Evolutionary conservation across 192 early-diverging fungal species (phyloP).

Genomic region (Hyaloraphidium curvatum): DNA sequence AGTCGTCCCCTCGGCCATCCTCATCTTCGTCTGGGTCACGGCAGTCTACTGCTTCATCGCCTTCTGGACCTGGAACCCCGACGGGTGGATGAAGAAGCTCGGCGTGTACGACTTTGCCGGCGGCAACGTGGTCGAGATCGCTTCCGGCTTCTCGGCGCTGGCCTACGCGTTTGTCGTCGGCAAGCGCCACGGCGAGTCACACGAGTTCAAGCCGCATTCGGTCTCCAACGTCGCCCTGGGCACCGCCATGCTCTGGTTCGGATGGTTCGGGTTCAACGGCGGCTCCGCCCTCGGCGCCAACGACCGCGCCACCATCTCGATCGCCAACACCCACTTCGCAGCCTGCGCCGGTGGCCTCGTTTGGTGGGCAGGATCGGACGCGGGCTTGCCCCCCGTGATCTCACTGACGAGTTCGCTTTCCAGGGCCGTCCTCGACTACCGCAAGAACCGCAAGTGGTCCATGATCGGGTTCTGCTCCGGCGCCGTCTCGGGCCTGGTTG

Average conservation of each 20-base stretch:
- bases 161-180: conserved; percentile 69
- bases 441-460: conserved; percentile 46
- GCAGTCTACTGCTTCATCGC: conserved; percentile 48
- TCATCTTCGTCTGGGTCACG: conserved; percentile 46
- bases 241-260: conserved; percentile 68
- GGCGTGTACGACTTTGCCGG: conserved; percentile 73
- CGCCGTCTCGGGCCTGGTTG: conserved; percentile 72
- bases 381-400: too few relatives aligned
- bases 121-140: conserved; percentile 68
- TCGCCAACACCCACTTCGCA: conserved; percentile 67
- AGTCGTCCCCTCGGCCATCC: conserved; percentile 29
- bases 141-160: conserved; percentile 59
- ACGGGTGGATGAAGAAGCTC: conserved; percentile 55
- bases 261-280: conserved; percentile 82
- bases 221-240: conserved; percentile 68
- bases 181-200: conserved; percentile 45
- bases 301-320: conserved; percentile 50
- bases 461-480: conserved; percentile 76
- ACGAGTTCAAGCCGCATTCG: conserved; percentile 60
- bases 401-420: too few relatives aligned
- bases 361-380: too few relatives aligned
- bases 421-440: conserved; percentile 58
- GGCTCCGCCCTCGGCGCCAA: conserved; percentile 52
- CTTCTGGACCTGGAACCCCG: conserved; percentile 63
- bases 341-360: conserved; percentile 60